Conservation (phyloP, 225 moss, liverwort and hornwort genomes). For the Lunularia cruciata region DNA sequence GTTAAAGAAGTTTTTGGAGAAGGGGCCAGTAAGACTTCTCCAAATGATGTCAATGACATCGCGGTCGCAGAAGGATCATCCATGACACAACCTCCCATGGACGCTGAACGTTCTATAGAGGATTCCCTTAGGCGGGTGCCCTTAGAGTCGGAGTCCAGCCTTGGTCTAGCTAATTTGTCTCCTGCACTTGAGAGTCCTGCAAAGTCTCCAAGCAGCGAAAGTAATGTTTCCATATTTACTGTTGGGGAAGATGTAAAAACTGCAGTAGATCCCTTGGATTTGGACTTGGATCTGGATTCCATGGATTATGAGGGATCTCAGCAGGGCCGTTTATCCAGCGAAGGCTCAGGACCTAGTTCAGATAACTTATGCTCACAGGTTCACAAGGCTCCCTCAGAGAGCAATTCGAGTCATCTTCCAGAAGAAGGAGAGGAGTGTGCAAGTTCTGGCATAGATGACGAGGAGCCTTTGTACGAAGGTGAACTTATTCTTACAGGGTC, state of each 20-base stretch:
- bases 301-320: conserved; percentile 31
- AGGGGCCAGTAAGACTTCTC: conserved; percentile 17
- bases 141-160: conserved; percentile 16
- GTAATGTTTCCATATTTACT: conserved; percentile 33
- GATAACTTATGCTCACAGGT: conserved; percentile 34
- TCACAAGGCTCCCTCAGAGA: conserved; percentile 32
- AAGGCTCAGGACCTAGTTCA: conserved; percentile 45
- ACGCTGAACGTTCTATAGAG: neutral
- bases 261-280: conserved; percentile 39
- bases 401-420: conserved; percentile 41
- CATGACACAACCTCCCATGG: neutral
- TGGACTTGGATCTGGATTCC: conserved; percentile 33
- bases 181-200: conserved; percentile 15
- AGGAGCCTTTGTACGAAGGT: conserved; percentile 94
- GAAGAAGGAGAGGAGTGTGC: conserved; percentile 64
- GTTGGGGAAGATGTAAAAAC: conserved; percentile 43
- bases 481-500: conserved; percentile 69
- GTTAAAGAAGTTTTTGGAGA: conserved; percentile 14
- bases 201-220: conserved; percentile 25
- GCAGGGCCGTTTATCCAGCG: conserved; percentile 27
- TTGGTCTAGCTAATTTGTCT: neutral
- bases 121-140: neutral
- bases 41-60: conserved; percentile 8
- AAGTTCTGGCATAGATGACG: conserved; percentile 85
- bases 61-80: conserved; percentile 1